These are phyloP conservation scores for Cardiospermum halicacabum DNA, from an alignment of 345 rosid genomes.

Conservation along the genomic window DNA sequence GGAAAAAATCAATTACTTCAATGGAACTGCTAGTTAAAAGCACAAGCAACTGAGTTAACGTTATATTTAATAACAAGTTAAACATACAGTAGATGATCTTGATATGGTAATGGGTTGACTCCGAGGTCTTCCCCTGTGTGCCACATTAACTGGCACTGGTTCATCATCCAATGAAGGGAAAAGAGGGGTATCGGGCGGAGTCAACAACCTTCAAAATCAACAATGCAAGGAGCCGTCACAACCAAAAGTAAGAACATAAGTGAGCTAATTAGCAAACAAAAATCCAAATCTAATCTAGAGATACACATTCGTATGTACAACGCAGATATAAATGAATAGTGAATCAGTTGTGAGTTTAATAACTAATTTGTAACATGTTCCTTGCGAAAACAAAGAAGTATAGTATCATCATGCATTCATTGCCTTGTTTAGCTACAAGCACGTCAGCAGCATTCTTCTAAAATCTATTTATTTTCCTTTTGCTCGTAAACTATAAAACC, in stretches of 20 bases:
- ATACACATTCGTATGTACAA: no score
- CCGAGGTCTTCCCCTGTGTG: constrained; percentile 74
- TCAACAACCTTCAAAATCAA: constrained; percentile 71
- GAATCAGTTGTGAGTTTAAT: background rate
- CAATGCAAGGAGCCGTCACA: constrained; percentile 29
- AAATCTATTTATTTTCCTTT: background rate
- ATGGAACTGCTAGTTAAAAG: background rate
- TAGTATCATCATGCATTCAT: background rate
- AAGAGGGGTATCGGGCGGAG: constrained; percentile 98
- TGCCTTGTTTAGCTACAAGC: background rate
- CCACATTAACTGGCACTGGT: constrained; percentile 48
- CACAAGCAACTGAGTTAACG: background rate
- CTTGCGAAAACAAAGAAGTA: background rate
- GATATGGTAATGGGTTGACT: constrained; percentile 90
- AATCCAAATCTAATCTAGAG: background rate
- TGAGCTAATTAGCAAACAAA: background rate
- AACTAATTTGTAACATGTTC: background rate
- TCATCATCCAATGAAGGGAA: constrained; percentile 92
- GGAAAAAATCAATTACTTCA: background rate
- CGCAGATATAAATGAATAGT: background rate
- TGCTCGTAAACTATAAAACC: constrained; percentile 10
- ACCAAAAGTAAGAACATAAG: background rate
- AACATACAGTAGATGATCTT: constrained; percentile 89
- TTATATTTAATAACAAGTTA: constrained; percentile 15
- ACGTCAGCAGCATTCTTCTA: background rate